These are phyloP conservation scores for Brassica incana DNA, from an alignment of 345 rosid species.

Conservation along the genomic window DNA sequence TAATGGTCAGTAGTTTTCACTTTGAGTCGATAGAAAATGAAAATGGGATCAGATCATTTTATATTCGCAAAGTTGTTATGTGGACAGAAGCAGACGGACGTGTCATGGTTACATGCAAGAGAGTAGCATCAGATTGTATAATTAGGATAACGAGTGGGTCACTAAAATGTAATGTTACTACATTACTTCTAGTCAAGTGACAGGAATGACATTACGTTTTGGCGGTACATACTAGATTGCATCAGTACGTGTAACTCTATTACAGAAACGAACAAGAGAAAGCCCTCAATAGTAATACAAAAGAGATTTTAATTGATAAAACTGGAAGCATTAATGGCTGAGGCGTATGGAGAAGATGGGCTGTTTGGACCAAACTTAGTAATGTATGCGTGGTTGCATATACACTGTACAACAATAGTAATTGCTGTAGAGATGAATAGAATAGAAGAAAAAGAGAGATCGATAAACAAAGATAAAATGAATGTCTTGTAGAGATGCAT, in stretches of 20 bases:
- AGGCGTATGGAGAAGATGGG: constrained; percentile 30
- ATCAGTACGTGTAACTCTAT: neutral
- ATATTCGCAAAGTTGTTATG: constrained; percentile 11
- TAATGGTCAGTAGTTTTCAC: neutral
- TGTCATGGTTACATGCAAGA: neutral
- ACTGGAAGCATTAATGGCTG: constrained; percentile 10
- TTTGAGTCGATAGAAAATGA: neutral
- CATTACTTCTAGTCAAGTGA: neutral
- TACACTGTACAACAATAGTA: neutral
- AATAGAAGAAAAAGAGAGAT: neutral
- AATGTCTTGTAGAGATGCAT: constrained; percentile 30
- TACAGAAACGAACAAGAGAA: neutral
- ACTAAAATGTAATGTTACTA: neutral
- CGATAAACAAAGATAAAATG: neutral
- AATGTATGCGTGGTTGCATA: constrained; percentile 22
- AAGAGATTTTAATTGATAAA: neutral
- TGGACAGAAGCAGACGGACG: constrained; percentile 13
- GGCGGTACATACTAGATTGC: neutral
- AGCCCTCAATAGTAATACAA: neutral
- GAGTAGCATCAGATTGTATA: neutral
- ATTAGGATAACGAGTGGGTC: neutral
- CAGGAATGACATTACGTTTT: neutral
- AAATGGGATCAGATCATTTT: neutral
- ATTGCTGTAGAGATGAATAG: neutral
- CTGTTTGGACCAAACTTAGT: constrained; percentile 31